phyloP scores from a whole-genome alignment of 139 green algal genomes.

The Eudorina sp. region DNA sequence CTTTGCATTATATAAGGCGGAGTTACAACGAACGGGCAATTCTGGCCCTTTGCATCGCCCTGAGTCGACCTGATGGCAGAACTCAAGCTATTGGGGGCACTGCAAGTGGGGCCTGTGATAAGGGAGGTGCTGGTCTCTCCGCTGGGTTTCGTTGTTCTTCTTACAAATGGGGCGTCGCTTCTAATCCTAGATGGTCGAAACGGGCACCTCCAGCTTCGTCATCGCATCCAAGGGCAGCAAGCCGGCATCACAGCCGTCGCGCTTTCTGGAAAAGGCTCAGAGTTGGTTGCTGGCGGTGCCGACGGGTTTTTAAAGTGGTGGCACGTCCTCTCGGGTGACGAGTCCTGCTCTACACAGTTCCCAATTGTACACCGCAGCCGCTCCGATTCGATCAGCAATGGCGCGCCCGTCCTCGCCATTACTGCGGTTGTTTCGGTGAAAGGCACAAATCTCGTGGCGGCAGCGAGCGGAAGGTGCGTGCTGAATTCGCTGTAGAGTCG shows the following conservation, averaged over 20 bases:
- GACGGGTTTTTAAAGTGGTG: conserved; percentile 72
- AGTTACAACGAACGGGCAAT: no score
- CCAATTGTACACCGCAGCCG: conserved; percentile 27
- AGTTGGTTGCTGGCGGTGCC: conserved; percentile 55
- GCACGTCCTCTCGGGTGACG: conserved; percentile 63
- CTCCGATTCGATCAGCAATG: conserved; percentile 39
- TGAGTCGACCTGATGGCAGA: not conserved
- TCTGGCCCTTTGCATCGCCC: not conserved
- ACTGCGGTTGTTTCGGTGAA: conserved; percentile 51
- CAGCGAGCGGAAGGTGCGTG: conserved; percentile 57
- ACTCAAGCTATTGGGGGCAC: not conserved
- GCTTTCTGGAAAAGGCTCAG: conserved; percentile 46
- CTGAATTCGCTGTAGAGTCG: no score
- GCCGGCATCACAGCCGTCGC: conserved; percentile 56
- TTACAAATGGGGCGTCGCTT: not conserved
- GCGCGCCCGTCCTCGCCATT: conserved; percentile 43
- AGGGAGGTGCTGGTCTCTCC: conserved; percentile 34
- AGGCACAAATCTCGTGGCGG: conserved; percentile 56
- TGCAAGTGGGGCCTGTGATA: not conserved
- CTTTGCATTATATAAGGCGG: no score
- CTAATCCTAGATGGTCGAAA: conserved; percentile 36
- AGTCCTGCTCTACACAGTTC: conserved; percentile 61
- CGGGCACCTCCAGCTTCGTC: conserved; percentile 27
- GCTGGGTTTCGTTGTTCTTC: conserved; percentile 20
- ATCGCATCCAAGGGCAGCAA: conserved; percentile 43